Percentiles rank a stretch among this genome's conserved stretches.
phyloP scores from a whole-genome alignment of 2,329 filamentous ascomycete genomes.

The Neoascochyta sp. region DNA sequence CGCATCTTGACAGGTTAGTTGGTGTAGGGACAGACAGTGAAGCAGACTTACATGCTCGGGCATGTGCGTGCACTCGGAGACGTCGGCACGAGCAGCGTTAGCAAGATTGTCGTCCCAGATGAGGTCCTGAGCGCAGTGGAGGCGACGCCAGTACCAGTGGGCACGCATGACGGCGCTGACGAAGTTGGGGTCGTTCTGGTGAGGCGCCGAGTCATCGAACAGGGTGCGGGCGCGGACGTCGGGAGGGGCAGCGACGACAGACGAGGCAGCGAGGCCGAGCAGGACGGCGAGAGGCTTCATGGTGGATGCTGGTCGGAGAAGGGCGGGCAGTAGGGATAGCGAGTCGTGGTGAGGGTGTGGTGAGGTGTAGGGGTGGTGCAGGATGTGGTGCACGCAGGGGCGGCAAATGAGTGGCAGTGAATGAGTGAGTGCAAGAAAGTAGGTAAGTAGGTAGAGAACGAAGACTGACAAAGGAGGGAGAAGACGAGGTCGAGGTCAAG shows the following conservation, averaged over 20 bases:
- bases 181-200: slow-evolving; percentile 28
- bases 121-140: slow-evolving; percentile 37
- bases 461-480: slow-evolving; percentile 8
- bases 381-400: slow-evolving; percentile 2
- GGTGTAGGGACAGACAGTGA: not conserved
- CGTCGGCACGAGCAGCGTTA: slow-evolving; percentile 21
- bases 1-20: slow-evolving; percentile 22
- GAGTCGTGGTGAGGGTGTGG: slow-evolving; percentile 13
- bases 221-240: slow-evolving; percentile 14
- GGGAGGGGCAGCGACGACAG: slow-evolving; percentile 19
- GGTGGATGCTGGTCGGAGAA: slow-evolving; percentile 3
- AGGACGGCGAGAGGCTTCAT: slow-evolving; percentile 28
- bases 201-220: slow-evolving; percentile 19
- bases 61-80: slow-evolving; percentile 22
- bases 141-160: slow-evolving; percentile 36
- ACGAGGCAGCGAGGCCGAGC: slow-evolving; percentile 15
- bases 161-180: slow-evolving; percentile 32
- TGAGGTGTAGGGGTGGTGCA: slow-evolving; percentile 1
- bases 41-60: slow-evolving; percentile 25
- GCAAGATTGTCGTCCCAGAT: slow-evolving; percentile 30
- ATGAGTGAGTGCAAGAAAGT: no score
- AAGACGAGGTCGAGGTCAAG: not conserved
- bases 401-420: slow-evolving; percentile 4
- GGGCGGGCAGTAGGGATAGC: slow-evolving; percentile 8
- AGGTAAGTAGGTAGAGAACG: slow-evolving; percentile 4